Conservation (phyloP, 768 basidiomycete genomes). For the Lentinula lateritia region DNA sequence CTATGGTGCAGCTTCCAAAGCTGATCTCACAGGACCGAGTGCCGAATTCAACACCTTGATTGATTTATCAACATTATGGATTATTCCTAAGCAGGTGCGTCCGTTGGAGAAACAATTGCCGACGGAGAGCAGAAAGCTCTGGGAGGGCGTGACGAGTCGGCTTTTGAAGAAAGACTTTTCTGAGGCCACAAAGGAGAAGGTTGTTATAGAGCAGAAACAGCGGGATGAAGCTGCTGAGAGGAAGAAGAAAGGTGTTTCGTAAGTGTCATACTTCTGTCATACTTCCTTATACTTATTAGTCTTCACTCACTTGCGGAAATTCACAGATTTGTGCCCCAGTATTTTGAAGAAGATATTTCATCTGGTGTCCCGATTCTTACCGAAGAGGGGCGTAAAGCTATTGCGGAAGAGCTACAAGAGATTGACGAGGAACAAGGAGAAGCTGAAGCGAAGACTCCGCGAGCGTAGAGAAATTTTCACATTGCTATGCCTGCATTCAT, state of each 20-base stretch:
- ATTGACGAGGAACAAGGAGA: background rate
- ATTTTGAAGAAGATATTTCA: constrained; percentile 67
- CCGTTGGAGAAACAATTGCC: constrained; percentile 75
- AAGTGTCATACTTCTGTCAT: constrained; percentile 34
- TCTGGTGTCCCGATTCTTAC: constrained; percentile 69
- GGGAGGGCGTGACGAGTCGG: constrained; percentile 76
- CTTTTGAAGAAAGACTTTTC: constrained; percentile 81
- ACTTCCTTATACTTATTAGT: background rate
- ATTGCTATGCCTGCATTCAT: background rate
- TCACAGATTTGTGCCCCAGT: constrained; percentile 62
- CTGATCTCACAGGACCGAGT: constrained; percentile 35
- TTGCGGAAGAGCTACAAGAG: constrained; percentile 67
- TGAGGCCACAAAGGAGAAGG: constrained; percentile 90
- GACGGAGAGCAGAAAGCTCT: constrained; percentile 80
- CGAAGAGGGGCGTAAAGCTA: constrained; percentile 58
- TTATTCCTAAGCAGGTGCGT: constrained; percentile 81
- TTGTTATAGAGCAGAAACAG: constrained; percentile 89
- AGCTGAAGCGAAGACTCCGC: constrained; percentile 1
- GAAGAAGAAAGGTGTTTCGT: constrained; percentile 76
- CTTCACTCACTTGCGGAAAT: background rate
- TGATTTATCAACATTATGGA: constrained; percentile 64
- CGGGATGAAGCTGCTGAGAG: constrained; percentile 84
- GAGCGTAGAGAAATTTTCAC: background rate
- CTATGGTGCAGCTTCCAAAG: constrained; percentile 33
- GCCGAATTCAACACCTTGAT: constrained; percentile 64